Base-by-base conservation (phyloP, 1,284 basidiomycete species). In the Crepidotus sp. region DNA sequence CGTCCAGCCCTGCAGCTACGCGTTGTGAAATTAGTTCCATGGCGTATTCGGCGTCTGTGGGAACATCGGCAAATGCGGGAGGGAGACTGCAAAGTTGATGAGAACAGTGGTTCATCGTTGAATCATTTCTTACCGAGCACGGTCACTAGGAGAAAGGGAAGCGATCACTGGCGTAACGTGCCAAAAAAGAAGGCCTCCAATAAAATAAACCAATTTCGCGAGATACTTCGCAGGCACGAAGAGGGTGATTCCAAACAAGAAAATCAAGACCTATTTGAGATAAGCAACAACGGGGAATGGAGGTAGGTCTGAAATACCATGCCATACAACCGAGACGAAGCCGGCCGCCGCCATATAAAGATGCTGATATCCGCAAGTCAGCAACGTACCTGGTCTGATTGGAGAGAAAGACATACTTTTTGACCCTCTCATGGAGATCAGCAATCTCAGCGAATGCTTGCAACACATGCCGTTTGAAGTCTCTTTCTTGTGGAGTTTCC, bases 1-100 rank as follows among this genome's bases (percentile, higher is more conserved):
- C 55, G 29, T 68, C 63, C 34, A 78, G 62, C 10, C 80, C 79
- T 22, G 67, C 62, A 27, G 74, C 69, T 8, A 82, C 68, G 3
- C 81, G 71, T 46, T 70, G 66, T 1, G 77, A 71, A 27, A 83
- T 81, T 8, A 83, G 55, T 25, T 78, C 71, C 74, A 83, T 81
- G 1, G 81, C 79, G 54, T 77, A 70, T 43, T 83, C 78, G 1
- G 75, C 70, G 55, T 84, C 79, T 4, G 78, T 82, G 0, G 80
- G 80, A 5, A 71, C 71, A 46, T 74, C 68, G 19, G 53, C 51
- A 36, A 83, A 67, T 3, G 67, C 61, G 4, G 67, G 63, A 10
- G 74, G 75, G 13, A 79, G 43, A 22, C 73, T 75, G 27, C n/a
- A 21, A 15, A 3, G 6, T 6, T 4, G 30, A 8, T 40, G 48